Percentiles rank a stretch among this genome's conserved stretches.
Evolutionary conservation across 2,329 filamentous ascomycete genomes (phyloP).

Genomic region (Clarireedia homoeocarpa): DNA sequence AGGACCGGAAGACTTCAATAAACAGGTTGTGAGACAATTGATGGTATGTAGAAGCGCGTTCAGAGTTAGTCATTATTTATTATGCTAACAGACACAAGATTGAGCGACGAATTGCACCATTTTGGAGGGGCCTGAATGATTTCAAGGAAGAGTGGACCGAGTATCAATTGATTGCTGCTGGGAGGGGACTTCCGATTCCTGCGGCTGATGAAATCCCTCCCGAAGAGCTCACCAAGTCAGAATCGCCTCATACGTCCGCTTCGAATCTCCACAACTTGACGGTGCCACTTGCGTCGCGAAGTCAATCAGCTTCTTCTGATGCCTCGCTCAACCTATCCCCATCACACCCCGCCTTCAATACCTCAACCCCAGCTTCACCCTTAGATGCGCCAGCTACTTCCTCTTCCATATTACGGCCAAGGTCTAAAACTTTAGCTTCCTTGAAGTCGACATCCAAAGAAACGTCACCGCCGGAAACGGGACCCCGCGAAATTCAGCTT

Average conservation of each 20-base stretch:
- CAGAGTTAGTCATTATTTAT: neutral
- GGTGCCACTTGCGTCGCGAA: slow-evolving; percentile 70
- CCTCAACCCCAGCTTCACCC: slow-evolving; percentile 50
- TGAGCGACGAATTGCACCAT: slow-evolving; percentile 84
- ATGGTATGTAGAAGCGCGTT: slow-evolving; percentile 53
- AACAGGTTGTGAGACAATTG: slow-evolving; percentile 76
- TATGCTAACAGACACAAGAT: slow-evolving; percentile 50
- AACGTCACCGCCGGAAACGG: slow-evolving; percentile 61
- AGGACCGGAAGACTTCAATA: slow-evolving; percentile 88
- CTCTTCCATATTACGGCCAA: slow-evolving; percentile 62
- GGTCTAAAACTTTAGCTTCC: slow-evolving; percentile 83
- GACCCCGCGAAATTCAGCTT: slow-evolving; percentile 69
- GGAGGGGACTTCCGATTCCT: slow-evolving; percentile 75
- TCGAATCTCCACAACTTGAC: slow-evolving; percentile 64
- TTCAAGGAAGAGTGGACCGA: slow-evolving; percentile 87
- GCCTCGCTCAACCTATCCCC: slow-evolving; percentile 47
- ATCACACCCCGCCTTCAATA: slow-evolving; percentile 54
- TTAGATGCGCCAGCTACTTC: slow-evolving; percentile 34
- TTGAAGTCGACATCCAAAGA: slow-evolving; percentile 69
- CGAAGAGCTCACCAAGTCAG: slow-evolving; percentile 48
- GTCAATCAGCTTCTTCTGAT: slow-evolving; percentile 74
- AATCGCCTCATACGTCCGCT: slow-evolving; percentile 44
- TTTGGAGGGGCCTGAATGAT: slow-evolving; percentile 90
- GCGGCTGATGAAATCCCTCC: slow-evolving; percentile 74
- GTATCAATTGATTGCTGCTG: slow-evolving; percentile 88